Percentiles rank a stretch among this genome's conserved stretches.
phyloP scores from a whole-genome alignment of 2,329 filamentous ascomycete genomes.

The Xylaria multiplex region DNA sequence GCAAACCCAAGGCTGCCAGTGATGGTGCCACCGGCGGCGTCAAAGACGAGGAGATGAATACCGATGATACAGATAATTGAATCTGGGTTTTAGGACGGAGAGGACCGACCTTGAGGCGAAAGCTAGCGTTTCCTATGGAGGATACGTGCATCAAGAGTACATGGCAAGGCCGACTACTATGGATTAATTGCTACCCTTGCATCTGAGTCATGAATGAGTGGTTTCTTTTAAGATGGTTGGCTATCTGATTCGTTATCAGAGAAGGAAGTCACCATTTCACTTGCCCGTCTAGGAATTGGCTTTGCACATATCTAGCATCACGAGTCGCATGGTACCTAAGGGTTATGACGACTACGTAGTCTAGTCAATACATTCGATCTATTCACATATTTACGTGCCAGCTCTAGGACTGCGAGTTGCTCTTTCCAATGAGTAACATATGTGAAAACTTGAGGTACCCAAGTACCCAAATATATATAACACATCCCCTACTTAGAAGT shows the following conservation, averaged over 20 bases:
- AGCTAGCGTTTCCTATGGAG: not conserved
- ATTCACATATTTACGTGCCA: not conserved
- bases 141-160: not conserved
- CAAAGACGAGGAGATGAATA: not conserved
- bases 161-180: not conserved
- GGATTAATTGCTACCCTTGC: slow-evolving; percentile 4
- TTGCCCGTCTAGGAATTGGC: not conserved
- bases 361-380: slow-evolving; percentile 12
- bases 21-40: not conserved
- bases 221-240: not conserved
- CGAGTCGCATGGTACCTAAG: not conserved
- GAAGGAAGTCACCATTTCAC: slow-evolving; percentile 2
- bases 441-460: not conserved
- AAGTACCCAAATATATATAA: not conserved
- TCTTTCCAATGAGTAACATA: not conserved
- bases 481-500: not conserved
- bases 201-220: not conserved
- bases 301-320: slow-evolving; percentile 1
- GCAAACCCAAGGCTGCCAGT: not conserved
- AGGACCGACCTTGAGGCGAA: not conserved
- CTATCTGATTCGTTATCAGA: not conserved
- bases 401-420: not conserved
- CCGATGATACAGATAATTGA: not conserved
- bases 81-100: not conserved
- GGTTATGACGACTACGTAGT: slow-evolving; percentile 5